These are phyloP conservation scores for Pilaira anomala DNA, from an alignment of 192 early-diverging fungal genomes.

Conservation along the genomic window DNA sequence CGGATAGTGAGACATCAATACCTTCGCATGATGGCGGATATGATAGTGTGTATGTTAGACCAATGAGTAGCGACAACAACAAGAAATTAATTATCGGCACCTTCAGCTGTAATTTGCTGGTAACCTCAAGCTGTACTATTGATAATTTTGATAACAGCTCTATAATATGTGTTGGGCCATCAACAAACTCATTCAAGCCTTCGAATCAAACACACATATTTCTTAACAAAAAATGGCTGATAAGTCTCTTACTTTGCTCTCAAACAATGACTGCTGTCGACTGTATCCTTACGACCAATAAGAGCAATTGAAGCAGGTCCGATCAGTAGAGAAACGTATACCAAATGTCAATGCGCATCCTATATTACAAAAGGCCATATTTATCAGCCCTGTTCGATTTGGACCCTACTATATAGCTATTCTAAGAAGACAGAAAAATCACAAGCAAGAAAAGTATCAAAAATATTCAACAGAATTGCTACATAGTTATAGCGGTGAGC, in stretches of 20 bases:
- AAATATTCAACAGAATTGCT: constrained; percentile 10
- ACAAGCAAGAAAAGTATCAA: constrained; percentile 1
- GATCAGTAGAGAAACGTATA: constrained; percentile 5
- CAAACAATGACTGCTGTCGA: constrained; percentile 1
- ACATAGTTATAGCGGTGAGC: background rate
- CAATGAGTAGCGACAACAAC: background rate
- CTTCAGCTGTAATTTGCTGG: constrained; percentile 2
- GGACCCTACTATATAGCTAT: background rate
- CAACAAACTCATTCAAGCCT: background rate
- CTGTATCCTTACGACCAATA: constrained; percentile 8
- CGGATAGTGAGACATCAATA: background rate
- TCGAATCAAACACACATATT: background rate
- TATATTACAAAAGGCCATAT: constrained; percentile 9
- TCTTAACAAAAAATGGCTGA: constrained; percentile 9
- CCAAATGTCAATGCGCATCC: constrained; percentile 7
- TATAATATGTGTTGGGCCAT: background rate
- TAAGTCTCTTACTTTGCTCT: constrained; percentile 3
- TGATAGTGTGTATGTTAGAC: background rate
- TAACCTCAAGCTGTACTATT: constrained; percentile 7
- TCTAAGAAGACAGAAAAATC: background rate
- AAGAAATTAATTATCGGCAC: background rate
- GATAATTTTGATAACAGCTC: background rate
- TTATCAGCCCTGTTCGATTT: background rate
- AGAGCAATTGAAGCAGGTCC: background rate
- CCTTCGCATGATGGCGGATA: background rate